Percentiles rank a stretch among this genome's conserved stretches.
Evolutionary conservation across 345 rosid species (phyloP).

Genomic region (Populus nigra): DNA sequence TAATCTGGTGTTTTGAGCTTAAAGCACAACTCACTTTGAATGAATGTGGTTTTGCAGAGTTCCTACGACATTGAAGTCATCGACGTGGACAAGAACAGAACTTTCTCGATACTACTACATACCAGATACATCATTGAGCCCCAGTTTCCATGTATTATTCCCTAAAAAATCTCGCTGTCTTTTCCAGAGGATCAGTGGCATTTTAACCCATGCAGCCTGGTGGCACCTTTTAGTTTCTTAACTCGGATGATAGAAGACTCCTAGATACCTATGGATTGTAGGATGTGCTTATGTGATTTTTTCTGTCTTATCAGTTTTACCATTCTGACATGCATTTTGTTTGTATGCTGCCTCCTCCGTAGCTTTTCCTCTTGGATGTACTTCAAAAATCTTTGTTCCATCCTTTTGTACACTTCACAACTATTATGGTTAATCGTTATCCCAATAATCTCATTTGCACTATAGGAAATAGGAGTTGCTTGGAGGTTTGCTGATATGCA

Average conservation of each 20-base stretch:
- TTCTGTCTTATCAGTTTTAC: background rate
- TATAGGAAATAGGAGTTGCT: too few species aligned
- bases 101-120: too few species aligned
- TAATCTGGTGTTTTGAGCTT: too few species aligned
- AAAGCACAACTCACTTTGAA: too few species aligned
- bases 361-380: background rate
- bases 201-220: conserved; percentile 10
- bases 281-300: conserved; percentile 8
- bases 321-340: background rate
- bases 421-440: too few species aligned
- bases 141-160: background rate
- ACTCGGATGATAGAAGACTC: background rate
- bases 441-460: too few species aligned
- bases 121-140: background rate
- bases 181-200: conserved; percentile 5
- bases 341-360: background rate
- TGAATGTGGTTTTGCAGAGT: too few species aligned
- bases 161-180: background rate
- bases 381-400: background rate
- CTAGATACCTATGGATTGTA: background rate
- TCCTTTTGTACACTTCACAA: too few species aligned
- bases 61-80: too few species aligned
- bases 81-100: too few species aligned
- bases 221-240: conserved; percentile 8
- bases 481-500: too few species aligned